phyloP scores from a whole-genome alignment of 1,284 basidiomycete genomes.

The Naganishia sp. region DNA sequence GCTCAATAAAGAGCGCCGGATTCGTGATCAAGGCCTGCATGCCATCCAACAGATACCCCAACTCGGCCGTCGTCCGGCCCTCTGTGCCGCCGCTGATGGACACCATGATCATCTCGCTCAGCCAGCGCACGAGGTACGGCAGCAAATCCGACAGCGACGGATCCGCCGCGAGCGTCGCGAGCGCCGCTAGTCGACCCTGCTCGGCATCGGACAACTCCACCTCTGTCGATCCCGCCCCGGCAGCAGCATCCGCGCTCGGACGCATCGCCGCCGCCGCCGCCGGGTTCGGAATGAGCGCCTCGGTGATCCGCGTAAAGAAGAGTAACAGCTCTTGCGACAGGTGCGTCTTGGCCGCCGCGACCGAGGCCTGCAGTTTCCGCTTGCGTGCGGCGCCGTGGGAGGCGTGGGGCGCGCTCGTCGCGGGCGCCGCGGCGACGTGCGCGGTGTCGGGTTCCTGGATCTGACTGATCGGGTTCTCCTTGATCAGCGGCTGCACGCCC shows the following conservation, averaged over 20 bases:
- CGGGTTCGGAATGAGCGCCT: slow-evolving; percentile 70
- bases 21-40: slow-evolving; percentile 81
- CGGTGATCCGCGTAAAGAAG: slow-evolving; percentile 89
- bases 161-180: slow-evolving; percentile 84
- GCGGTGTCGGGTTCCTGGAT: slow-evolving; percentile 11
- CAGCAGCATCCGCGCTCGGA: slow-evolving; percentile 6
- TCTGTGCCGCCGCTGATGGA: slow-evolving; percentile 49
- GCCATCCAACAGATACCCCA: slow-evolving; percentile 79
- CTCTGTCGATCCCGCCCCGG: neutral
- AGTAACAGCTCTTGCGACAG: slow-evolving; percentile 92
- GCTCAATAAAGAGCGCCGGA: slow-evolving; percentile 87
- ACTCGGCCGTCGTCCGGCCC: slow-evolving; percentile 65
- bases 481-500: slow-evolving; percentile 93
- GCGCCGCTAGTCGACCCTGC: slow-evolving; percentile 75
- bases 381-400: slow-evolving; percentile 1
- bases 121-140: slow-evolving; percentile 93
- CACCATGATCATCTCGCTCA: slow-evolving; percentile 80
- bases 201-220: slow-evolving; percentile 46
- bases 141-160: slow-evolving; percentile 92
- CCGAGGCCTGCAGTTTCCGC: slow-evolving; percentile 13
- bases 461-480: slow-evolving; percentile 81
- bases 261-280: slow-evolving; percentile 55
- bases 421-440: neutral
- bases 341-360: slow-evolving; percentile 27
- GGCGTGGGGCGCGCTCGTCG: neutral